These are phyloP conservation scores for Raphanus hybrid DNA, from an alignment of 441 rosid species.

Conservation along the genomic window DNA sequence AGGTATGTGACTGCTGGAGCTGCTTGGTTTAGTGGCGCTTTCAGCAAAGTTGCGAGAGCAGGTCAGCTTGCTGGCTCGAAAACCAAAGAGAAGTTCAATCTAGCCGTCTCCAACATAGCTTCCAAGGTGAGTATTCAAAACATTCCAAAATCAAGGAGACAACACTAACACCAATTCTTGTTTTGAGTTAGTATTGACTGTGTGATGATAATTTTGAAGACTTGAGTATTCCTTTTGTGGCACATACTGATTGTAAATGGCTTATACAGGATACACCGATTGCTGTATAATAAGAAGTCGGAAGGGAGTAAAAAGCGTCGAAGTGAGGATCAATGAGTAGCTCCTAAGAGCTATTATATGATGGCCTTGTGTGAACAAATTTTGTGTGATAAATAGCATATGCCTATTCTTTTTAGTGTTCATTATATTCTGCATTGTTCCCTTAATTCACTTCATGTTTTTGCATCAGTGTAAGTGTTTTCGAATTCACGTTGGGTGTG, in stretches of 20 bases:
- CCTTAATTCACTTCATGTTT: slow-evolving; percentile 17
- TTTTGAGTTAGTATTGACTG: background rate
- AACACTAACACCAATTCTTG: no score
- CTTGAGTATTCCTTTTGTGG: background rate
- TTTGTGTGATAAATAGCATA: slow-evolving; percentile 37
- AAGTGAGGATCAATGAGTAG: slow-evolving; percentile 23
- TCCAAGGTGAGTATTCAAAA: slow-evolving; percentile 64
- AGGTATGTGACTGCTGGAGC: slow-evolving; percentile 91
- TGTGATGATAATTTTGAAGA: background rate
- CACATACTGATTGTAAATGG: slow-evolving; percentile 14
- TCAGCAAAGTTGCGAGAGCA: slow-evolving; percentile 84
- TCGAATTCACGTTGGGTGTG: background rate
- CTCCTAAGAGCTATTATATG: slow-evolving; percentile 4
- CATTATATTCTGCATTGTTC: slow-evolving; percentile 20
- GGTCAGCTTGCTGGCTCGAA: slow-evolving; percentile 90
- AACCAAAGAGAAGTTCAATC: slow-evolving; percentile 83
- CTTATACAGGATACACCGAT: slow-evolving; percentile 75
- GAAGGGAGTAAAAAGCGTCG: slow-evolving; percentile 18
- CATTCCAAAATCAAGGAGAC: background rate
- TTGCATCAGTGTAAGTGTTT: slow-evolving; percentile 28
- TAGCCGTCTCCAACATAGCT: slow-evolving; percentile 81
- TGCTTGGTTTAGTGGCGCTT: slow-evolving; percentile 94
- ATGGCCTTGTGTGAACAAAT: slow-evolving; percentile 32
- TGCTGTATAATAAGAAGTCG: slow-evolving; percentile 50
- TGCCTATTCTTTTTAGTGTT: slow-evolving; percentile 34